Base-by-base conservation (phyloP, 345 rosid genomes). In the Eucalyptus tenuipes region DNA sequence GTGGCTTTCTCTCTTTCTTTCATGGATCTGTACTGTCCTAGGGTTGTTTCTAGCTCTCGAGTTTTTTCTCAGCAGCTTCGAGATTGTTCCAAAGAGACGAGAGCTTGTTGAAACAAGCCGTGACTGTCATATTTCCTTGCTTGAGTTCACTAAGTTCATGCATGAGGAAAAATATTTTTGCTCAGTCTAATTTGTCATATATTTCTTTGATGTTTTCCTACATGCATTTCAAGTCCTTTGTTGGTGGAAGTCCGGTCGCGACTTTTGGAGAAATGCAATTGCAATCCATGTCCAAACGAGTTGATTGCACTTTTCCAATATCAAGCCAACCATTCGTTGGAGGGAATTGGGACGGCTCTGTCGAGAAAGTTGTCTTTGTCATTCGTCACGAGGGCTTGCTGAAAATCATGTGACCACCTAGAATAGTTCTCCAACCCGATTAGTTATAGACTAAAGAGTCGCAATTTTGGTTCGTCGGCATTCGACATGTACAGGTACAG, bases 381-480 rank as follows among this genome's bases (percentile, higher is more conserved):
- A 3, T 25, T 57, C 3, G 0, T 57, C 13, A 57, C 11, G 10
- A 25, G 3, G 64, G 64, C 64, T 57, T 11, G n/a, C 4, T 3
- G n/a, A 57, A 57, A 57, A 10, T 57, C 64, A 2, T 25, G n/a
- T 24, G 14, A 57, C 12, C 64, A 5, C 7, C 13, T 57, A 25
- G 3, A 25, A 10, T 57, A 57, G 3, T 57, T 57, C n/a, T 57
- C 1, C n/a, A 0, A 25, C 64, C 14, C 7, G 3, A 0, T 10
- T 0, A 5, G 4, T 25, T 57, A 18, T 25, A 24, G 64, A 25
- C 13, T 57, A 18, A 57, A 25, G n/a, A 57, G 64, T 57, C 7
- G 1, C 14, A 25, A 25, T 25, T 57, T 1, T 25, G 0, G 3
- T 25, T 25, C 0, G 7, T 25, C 0, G 2, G 2, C 11, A 8